A percentile compares a stretch with the other conserved stretches of the same genome.
Conservation (phyloP, 1,139 yeast genomes). For the Suhomyces anneliseae region DNA sequence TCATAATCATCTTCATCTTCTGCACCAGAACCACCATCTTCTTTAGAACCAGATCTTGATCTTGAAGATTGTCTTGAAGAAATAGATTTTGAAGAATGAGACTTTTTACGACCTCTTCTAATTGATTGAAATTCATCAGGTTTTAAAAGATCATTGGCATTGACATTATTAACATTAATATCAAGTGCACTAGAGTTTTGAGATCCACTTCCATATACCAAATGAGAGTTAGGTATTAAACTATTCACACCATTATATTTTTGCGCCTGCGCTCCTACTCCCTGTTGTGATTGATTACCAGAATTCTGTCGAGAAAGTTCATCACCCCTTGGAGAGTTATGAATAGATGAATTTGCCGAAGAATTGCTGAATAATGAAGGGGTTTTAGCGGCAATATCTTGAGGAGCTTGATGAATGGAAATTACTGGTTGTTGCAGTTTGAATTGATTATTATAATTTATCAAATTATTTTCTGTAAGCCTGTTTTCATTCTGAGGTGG, state of each 20-base stretch:
- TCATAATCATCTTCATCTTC: conserved; percentile 16
- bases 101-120: conserved; percentile 34
- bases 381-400: conserved; percentile 36
- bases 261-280: conserved; percentile 1
- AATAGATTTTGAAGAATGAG: conserved; percentile 25
- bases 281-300: conserved; percentile 1
- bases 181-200: conserved; percentile 7
- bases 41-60: conserved; percentile 17
- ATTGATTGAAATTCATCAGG: conserved; percentile 38
- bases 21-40: conserved; percentile 9
- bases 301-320: conserved; percentile 14
- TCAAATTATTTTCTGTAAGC: conserved; percentile 31
- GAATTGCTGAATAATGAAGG: conserved; percentile 49
- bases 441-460: conserved; percentile 19
- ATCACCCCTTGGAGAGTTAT: conserved; percentile 20
- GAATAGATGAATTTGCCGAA: conserved; percentile 33
- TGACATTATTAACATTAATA: background rate
- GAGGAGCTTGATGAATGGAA: conserved; percentile 37
- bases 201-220: conserved; percentile 13
- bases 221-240: conserved; percentile 20
- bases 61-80: conserved; percentile 10
- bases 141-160: conserved; percentile 23
- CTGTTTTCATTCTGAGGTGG: conserved; percentile 16
- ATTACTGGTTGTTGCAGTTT: conserved; percentile 22
- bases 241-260: conserved; percentile 12